Evolutionary conservation across 805 yeast genomes (phyloP).

Genomic region (Kluyveromyces aestuarii): DNA sequence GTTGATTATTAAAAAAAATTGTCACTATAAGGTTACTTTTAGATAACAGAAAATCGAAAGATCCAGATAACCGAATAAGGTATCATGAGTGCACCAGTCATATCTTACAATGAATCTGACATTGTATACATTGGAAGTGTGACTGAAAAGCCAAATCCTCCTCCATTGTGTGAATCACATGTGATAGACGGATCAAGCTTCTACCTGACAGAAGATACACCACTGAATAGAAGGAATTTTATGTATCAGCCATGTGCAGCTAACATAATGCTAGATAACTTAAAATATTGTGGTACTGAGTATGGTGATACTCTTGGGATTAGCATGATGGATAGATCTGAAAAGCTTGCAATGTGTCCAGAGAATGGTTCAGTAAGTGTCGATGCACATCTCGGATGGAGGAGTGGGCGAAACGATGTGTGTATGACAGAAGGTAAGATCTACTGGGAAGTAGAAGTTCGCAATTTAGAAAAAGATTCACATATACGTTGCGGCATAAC

Average conservation of each 20-base stretch:
- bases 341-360: slow-evolving; percentile 37
- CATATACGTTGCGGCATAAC: slow-evolving; percentile 82
- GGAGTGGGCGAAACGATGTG: slow-evolving; percentile 65
- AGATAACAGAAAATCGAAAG: no score
- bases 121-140: slow-evolving; percentile 9
- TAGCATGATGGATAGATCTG: slow-evolving; percentile 48
- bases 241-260: slow-evolving; percentile 75
- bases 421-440: slow-evolving; percentile 70
- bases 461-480: slow-evolving; percentile 25
- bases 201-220: slow-evolving; percentile 53
- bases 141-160: slow-evolving; percentile 15
- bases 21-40: no score
- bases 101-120: slow-evolving; percentile 13
- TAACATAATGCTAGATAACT: slow-evolving; percentile 45
- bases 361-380: slow-evolving; percentile 33
- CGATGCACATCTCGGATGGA: slow-evolving; percentile 66
- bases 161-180: slow-evolving; percentile 14
- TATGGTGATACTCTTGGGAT: slow-evolving; percentile 38
- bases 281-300: slow-evolving; percentile 65
- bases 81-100: slow-evolving; percentile 1
- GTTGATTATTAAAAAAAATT: no score
- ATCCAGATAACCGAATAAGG: background rate
- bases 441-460: slow-evolving; percentile 68
- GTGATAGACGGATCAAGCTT: background rate
- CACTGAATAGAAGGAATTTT: slow-evolving; percentile 71